Evolutionary conservation across 805 yeast genomes (phyloP), one percentile per base, ranked within the genome.

Genomic region (Teunomyces barrocoloradensis): DNA sequence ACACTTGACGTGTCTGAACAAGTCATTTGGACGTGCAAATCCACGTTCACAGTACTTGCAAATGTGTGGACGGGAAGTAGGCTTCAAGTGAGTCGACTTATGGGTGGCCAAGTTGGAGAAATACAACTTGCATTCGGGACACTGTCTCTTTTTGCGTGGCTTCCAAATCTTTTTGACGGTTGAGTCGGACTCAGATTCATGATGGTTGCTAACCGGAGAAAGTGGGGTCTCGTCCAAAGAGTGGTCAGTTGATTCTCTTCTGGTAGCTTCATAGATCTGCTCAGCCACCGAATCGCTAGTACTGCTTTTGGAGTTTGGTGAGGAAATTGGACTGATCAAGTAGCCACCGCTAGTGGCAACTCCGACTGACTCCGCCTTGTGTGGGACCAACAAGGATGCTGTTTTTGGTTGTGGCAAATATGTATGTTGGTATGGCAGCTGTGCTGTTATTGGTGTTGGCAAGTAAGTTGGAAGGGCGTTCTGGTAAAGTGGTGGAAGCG

Each of bases 61-160:
- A 39, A 81, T 73, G 61, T 84, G 92, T 0, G 96, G 96, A 49
- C 95, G 76, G 12, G 82, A 74, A 17, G 82, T 79, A 9, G 85
- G 87, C 46, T 82, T 81, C 43, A 84, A 65, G 63, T 87, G 96
- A 13, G 89, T 86, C 1, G 90, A 80, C 63, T 81, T 82, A 65
- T 87, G 96, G 5, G 96, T 89, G 21, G 92, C 88, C 55, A 89
- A 71, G 61, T 89, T 90, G 47, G 89, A 80, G 64, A 85, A 90
- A 59, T 71, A 82, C 46, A 80, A 72, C 52, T 73, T 75, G 61
- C 94, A 86, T 45, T 80, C 81, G 0, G 87, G 84, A 59, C 94
- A 86, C 65, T 83, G 85, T 61, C 83, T 77, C 75, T 83, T 85
- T 65, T 79, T 80, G 46, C 89, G 70, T 21, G 80, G 80, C 49